phyloP scores from a whole-genome alignment of 139 green algal species.

The Chlorella ohadii region DNA sequence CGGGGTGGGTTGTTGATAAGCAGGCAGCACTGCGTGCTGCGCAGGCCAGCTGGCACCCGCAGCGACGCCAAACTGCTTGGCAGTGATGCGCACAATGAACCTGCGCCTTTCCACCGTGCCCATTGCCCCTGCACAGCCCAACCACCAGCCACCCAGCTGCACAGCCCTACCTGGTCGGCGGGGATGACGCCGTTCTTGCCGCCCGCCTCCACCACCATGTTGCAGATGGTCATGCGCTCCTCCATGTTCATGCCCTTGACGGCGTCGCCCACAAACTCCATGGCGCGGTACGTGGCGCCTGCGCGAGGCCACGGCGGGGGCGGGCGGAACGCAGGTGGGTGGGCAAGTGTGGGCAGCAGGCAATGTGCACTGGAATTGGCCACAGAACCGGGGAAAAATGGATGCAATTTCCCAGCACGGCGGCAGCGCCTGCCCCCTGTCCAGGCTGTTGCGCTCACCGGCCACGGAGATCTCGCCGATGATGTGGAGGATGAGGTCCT shows the following conservation, averaged over 20 bases:
- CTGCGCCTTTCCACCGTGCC: no score
- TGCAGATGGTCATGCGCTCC: conserved; percentile 98
- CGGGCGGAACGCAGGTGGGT: background rate
- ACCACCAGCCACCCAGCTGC: no score
- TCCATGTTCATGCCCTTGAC: conserved; percentile 95
- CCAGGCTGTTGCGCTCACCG: conserved; percentile 39
- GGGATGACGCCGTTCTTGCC: conserved; percentile 60
- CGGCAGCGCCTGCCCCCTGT: no score
- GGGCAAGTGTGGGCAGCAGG: background rate
- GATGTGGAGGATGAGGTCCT: conserved; percentile 97
- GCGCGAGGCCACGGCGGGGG: background rate
- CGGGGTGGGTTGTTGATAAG: no score
- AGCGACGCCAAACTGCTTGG: no score
- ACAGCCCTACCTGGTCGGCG: conserved; percentile 62
- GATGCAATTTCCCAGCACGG: no score
- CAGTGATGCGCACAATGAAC: no score
- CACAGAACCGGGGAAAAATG: no score
- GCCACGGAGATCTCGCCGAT: conserved; percentile 94
- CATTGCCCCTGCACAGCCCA: no score
- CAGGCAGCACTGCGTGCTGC: no score
- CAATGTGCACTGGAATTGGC: no score
- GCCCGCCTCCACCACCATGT: conserved; percentile 86
- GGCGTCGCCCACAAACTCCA: conserved; percentile 91
- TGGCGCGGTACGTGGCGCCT: conserved; percentile 83
- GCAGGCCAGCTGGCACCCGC: no score